These are phyloP conservation scores for Eutreptiella sp. DNA, from an alignment of 208 protist species.

Conservation along the genomic window DNA sequence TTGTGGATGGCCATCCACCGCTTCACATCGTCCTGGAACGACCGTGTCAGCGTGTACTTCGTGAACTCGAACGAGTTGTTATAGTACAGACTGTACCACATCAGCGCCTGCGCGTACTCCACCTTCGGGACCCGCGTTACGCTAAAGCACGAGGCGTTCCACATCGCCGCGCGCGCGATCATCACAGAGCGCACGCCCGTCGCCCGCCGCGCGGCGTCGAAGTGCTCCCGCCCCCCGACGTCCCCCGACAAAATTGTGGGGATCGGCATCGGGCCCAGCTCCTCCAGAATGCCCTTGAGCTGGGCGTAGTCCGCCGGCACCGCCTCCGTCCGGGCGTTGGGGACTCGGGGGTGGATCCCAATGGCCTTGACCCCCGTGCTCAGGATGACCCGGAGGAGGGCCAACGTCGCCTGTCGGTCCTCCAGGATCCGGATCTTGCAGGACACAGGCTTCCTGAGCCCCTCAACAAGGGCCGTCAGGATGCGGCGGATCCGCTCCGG, in stretches of 20 bases:
- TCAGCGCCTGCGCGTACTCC: slow-evolving; percentile 44
- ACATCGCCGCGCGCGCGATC: slow-evolving; percentile 90
- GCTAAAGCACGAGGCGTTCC: slow-evolving; percentile 78
- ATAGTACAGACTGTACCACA: slow-evolving; percentile 54
- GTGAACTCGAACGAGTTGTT: slow-evolving; percentile 59
- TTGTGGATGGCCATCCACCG: slow-evolving; percentile 1
- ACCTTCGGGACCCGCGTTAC: background rate
- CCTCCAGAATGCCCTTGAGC: no score
- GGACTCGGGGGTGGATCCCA: slow-evolving; percentile 68
- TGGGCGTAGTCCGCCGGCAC: slow-evolving; percentile 6
- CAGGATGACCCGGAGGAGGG: slow-evolving; percentile 9
- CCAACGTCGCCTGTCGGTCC: slow-evolving; percentile 10
- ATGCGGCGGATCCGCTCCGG: slow-evolving; percentile 54
- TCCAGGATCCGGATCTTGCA: slow-evolving; percentile 25
- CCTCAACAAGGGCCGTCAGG: slow-evolving; percentile 33
- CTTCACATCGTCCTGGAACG: slow-evolving; percentile 47
- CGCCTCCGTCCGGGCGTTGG: slow-evolving; percentile 48
- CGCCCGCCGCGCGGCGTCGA: slow-evolving; percentile 31
- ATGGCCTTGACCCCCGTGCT: slow-evolving; percentile 42
- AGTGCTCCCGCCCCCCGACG: slow-evolving; percentile 47
- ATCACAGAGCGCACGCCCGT: slow-evolving; percentile 63
- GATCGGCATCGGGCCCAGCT: background rate
- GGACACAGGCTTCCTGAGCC: slow-evolving; percentile 27
- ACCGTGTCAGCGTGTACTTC: slow-evolving; percentile 78
- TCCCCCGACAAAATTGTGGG: slow-evolving; percentile 45